Percentiles rank a stretch among this genome's conserved stretches.
Evolutionary conservation across 495 filamentous ascomycete genomes (phyloP).

Genomic region (Echria macrotheca): DNA sequence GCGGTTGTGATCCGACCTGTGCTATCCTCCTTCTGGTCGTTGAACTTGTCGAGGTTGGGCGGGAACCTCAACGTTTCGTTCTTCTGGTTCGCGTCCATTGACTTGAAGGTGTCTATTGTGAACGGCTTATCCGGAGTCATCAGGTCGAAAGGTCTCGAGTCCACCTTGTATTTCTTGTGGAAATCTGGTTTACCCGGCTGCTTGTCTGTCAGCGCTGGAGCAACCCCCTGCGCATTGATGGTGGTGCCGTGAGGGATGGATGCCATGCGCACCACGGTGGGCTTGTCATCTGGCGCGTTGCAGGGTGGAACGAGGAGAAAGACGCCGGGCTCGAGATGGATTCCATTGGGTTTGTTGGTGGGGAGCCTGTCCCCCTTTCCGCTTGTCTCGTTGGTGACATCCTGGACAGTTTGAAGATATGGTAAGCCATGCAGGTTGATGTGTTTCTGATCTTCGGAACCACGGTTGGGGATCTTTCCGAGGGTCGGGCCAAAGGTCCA

Average conservation of each 20-base stretch:
- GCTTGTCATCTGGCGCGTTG: neutral
- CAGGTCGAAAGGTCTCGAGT: neutral
- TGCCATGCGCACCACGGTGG: neutral
- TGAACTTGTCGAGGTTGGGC: neutral
- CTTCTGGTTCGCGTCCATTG: neutral
- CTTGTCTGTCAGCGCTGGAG: neutral
- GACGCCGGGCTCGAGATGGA: slow-evolving; percentile 3
- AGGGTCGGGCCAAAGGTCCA: slow-evolving; percentile 2
- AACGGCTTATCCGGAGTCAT: neutral
- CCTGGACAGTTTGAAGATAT: slow-evolving; percentile 4
- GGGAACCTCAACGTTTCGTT: neutral
- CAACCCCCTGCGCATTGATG: slow-evolving; percentile 2
- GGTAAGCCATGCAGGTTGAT: neutral
- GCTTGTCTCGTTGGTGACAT: neutral
- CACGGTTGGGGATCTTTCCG: slow-evolving; percentile 3
- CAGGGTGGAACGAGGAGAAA: neutral
- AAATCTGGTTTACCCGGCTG: neutral
- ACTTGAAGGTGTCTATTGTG: neutral
- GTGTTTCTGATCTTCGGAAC: neutral
- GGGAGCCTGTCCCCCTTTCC: slow-evolving; percentile 1
- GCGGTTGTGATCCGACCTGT: slow-evolving; percentile 1
- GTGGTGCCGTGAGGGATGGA: slow-evolving; percentile 2
- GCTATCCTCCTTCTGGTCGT: neutral
- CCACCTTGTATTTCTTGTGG: neutral
- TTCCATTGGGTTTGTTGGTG: slow-evolving; percentile 3